phyloP scores from a whole-genome alignment of 1,284 basidiomycete genomes.

The Cryptococcus sp. region DNA sequence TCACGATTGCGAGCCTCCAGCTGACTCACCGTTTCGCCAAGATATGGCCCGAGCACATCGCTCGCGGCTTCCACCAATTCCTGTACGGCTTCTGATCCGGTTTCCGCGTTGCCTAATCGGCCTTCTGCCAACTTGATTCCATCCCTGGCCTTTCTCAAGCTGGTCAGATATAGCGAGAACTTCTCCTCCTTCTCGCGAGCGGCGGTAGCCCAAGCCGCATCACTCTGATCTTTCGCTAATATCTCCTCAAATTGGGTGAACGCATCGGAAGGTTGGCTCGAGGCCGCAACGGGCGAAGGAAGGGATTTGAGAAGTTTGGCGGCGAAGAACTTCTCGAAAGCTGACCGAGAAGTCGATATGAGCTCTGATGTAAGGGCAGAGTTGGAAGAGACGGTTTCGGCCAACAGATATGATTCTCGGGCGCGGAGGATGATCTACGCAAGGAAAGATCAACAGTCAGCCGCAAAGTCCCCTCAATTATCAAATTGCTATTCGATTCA shows the following conservation, averaged over 20 bases:
- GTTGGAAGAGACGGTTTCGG: slow-evolving; percentile 40
- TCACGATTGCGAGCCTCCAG: neutral
- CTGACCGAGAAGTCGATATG: slow-evolving; percentile 37
- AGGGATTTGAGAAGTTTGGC: slow-evolving; percentile 62
- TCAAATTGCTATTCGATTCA: neutral
- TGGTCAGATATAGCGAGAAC: slow-evolving; percentile 80
- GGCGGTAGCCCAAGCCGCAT: slow-evolving; percentile 65
- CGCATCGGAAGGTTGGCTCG: slow-evolving; percentile 58
- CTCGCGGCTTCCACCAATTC: slow-evolving; percentile 70
- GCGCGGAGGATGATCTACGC: slow-evolving; percentile 84
- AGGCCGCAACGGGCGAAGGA: slow-evolving; percentile 64
- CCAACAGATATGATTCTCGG: slow-evolving; percentile 77
- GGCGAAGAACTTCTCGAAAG: slow-evolving; percentile 61
- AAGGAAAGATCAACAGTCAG: slow-evolving; percentile 4
- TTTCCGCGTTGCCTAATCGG: slow-evolving; percentile 51
- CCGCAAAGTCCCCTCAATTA: neutral
- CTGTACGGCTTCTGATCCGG: slow-evolving; percentile 58
- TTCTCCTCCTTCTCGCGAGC: slow-evolving; percentile 80
- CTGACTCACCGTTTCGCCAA: slow-evolving; percentile 70
- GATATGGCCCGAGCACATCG: slow-evolving; percentile 70
- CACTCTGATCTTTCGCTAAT: slow-evolving; percentile 57
- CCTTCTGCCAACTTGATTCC: slow-evolving; percentile 43
- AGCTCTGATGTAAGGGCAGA: slow-evolving; percentile 43
- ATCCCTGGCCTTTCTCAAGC: slow-evolving; percentile 62
- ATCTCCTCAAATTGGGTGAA: slow-evolving; percentile 61